Conservation (phyloP, 140 eudicot genomes). For the Artemisia princeps region DNA sequence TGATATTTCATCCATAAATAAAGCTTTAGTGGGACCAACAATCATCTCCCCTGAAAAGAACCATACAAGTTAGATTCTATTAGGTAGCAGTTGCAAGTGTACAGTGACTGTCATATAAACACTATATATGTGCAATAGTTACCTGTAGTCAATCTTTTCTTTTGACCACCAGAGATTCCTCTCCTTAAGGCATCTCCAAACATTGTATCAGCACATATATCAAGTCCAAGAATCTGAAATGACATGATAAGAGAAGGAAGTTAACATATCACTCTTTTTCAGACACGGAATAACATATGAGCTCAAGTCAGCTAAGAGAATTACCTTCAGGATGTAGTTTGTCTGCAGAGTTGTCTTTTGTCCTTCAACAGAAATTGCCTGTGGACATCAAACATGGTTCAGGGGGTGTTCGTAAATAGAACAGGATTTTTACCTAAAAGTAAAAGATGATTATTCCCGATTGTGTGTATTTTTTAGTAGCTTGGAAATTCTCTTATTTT, state of each 20-base stretch:
- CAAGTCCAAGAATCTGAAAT: slow-evolving; percentile 44
- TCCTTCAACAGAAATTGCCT: slow-evolving; percentile 34
- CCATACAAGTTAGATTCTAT: slow-evolving; percentile 8
- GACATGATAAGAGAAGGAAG: neutral
- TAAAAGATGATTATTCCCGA: too few relatives aligned
- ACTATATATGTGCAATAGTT: neutral
- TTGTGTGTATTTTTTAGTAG: too few relatives aligned
- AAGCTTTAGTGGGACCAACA: slow-evolving; percentile 60
- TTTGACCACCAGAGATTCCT: slow-evolving; percentile 66
- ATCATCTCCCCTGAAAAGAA: slow-evolving; percentile 54
- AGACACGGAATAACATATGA: neutral
- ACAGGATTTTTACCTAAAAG: too few relatives aligned
- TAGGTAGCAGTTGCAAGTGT: too few relatives aligned
- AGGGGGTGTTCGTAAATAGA: neutral
- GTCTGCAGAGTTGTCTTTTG: slow-evolving; percentile 35
- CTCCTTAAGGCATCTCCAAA: slow-evolving; percentile 47
- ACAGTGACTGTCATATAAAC: neutral
- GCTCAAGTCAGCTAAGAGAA: slow-evolving; percentile 19
- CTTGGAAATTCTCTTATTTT: too few relatives aligned
- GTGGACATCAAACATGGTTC: neutral
- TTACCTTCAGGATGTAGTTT: slow-evolving; percentile 19
- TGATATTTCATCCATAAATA: slow-evolving; percentile 64
- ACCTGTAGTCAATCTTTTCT: slow-evolving; percentile 54
- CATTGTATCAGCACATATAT: slow-evolving; percentile 41
- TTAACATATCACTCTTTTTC: neutral